phyloP scores from a whole-genome alignment of 2,329 filamentous ascomycete genomes.

The Trichoderma sp. region DNA sequence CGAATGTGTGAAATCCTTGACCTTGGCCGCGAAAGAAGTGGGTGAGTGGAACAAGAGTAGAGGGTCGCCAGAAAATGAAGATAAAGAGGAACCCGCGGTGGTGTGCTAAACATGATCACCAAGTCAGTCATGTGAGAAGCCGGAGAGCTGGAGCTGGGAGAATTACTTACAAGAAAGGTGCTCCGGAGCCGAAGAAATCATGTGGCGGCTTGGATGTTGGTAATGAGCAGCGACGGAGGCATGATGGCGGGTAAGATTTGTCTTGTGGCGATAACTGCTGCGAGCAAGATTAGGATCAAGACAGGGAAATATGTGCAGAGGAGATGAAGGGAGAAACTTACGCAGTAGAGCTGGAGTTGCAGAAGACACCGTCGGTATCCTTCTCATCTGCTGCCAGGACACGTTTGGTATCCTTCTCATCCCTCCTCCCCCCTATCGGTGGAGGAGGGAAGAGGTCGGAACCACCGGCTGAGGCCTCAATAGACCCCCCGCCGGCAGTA shows the following conservation, averaged over 20 bases:
- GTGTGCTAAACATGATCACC: neutral
- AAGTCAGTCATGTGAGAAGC: neutral
- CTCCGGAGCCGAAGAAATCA: neutral
- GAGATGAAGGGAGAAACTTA: neutral
- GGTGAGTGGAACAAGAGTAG: neutral
- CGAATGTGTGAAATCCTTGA: neutral
- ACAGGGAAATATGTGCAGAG: neutral
- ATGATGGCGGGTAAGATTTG: neutral
- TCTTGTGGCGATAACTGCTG: neutral
- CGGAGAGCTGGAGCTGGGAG: neutral
- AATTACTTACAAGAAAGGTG: neutral
- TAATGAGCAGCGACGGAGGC: neutral
- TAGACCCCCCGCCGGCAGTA: neutral
- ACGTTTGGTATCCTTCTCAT: neutral
- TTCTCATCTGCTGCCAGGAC: neutral
- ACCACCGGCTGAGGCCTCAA: neutral
- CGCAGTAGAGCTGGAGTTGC: neutral
- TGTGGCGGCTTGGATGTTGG: neutral
- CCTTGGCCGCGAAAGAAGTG: neutral
- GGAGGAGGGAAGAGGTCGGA: neutral
- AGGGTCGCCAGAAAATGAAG: no score
- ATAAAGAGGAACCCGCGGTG: neutral
- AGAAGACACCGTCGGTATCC: neutral
- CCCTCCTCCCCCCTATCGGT: neutral
- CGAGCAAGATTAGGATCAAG: neutral